Base-by-base conservation (phyloP, 495 filamentous ascomycete genomes). In the Penicillium silybi region DNA sequence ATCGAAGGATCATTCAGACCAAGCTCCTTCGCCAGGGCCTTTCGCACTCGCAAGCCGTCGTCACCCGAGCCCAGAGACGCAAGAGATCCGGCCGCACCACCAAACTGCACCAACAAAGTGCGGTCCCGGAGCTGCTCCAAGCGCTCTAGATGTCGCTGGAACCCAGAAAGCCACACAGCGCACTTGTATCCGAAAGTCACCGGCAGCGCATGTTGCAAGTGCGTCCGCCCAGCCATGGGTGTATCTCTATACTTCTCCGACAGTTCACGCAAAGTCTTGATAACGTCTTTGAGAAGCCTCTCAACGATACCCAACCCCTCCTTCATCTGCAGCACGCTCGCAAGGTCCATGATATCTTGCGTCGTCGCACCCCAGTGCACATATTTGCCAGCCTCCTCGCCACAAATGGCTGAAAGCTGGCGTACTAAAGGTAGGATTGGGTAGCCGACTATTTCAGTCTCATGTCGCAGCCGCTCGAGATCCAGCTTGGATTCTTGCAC, bases 321-420 rank as follows among this genome's bases (percentile, higher is more conserved):
- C 54, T 70, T 69, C 60, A 80, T 77, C 52, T 80, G 77, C 17
- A 80, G 57, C 8, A 80, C 63, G 18, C 64, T 69, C 1, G 74
- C 76, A 6, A 71, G 65, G 48, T 80, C 77, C 73, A 77, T 78
- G 40, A 80, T 78, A 55, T 80, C 76, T 50, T 80, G 77, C n/a
- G 77, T 80, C 11, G 77, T 79, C 3, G 77, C 77, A 43, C 77
- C 77, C 77, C 77, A 80, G 59, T 80, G 77, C 9, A 79, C 70
- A 52, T 78, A 80, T 54, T 71, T 74, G 19, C 69, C 75, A 1
- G 65, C 64, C 23, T 77, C 69, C 11, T 70, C 66, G 29, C 68
- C 69, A 43, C 67, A 71, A 27, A 68, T 65, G 0, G 61, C 54
- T 0, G 66, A 65, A 1, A 80, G 58, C 46, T 79, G 77, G 35